Conservation (phyloP, 768 basidiomycete genomes). For the Podaxis sp. region DNA sequence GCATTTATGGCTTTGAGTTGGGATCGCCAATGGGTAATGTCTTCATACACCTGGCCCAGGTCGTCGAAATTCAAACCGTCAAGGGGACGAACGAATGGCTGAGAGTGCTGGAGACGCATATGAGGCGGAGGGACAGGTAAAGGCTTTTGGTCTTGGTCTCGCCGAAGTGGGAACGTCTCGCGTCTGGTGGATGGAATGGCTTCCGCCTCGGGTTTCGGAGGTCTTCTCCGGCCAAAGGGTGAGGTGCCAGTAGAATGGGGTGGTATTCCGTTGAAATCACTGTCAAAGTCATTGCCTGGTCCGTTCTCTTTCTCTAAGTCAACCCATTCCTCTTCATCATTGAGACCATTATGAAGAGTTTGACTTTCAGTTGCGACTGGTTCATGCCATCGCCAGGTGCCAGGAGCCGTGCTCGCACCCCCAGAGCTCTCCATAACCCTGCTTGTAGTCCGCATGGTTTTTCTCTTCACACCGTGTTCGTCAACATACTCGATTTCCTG, state of each 20-base stretch:
- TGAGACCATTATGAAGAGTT: conserved; percentile 21
- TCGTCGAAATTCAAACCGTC: conserved; percentile 68
- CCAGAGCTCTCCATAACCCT: conserved; percentile 8
- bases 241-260: conserved; percentile 35
- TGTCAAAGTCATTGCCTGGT: conserved; percentile 37
- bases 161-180: conserved; percentile 66
- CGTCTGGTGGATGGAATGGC: conserved; percentile 39
- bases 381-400: conserved; percentile 4
- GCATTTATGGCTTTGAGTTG: conserved; percentile 70
- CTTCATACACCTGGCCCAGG: conserved; percentile 63
- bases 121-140: conserved; percentile 58
- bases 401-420: conserved; percentile 16
- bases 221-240: conserved; percentile 32
- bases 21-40: conserved; percentile 71
- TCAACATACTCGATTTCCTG: conserved; percentile 35
- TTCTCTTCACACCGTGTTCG: conserved; percentile 32
- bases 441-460: background rate
- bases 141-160: conserved; percentile 28
- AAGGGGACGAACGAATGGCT: conserved; percentile 75
- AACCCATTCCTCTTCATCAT: conserved; percentile 55
- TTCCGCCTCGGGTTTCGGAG: conserved; percentile 35
- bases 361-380: conserved; percentile 7
- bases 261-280: conserved; percentile 36
- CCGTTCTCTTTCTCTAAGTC: conserved; percentile 47
- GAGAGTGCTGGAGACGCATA: conserved; percentile 63